A percentile compares a stretch with the other conserved stretches of the same genome.
phyloP scores from a whole-genome alignment of 148 eudicot genomes.

The Fallopia convolvulus region DNA sequence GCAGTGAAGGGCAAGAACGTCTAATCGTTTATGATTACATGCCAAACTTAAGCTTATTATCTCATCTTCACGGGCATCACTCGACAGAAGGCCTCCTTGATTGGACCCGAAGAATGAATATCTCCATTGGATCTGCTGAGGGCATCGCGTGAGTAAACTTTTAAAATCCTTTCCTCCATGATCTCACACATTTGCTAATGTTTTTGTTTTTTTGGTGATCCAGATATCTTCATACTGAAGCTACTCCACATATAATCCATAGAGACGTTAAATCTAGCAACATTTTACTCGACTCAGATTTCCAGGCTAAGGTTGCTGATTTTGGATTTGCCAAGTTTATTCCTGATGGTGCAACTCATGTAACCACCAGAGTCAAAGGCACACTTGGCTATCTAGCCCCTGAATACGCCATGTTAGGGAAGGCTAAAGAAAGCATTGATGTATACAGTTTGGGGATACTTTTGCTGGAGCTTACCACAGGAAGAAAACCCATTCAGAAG shows the following conservation, averaged over 20 bases:
- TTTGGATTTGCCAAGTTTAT: slow-evolving; percentile 75
- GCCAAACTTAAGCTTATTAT: slow-evolving; percentile 71
- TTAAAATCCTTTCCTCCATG: neutral
- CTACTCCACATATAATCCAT: slow-evolving; percentile 92
- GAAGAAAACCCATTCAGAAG: slow-evolving; percentile 70
- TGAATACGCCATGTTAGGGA: slow-evolving; percentile 75
- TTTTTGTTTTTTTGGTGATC: neutral
- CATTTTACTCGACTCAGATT: slow-evolving; percentile 66
- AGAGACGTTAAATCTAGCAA: slow-evolving; percentile 92
- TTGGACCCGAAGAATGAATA: slow-evolving; percentile 77
- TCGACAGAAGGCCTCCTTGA: slow-evolving; percentile 75
- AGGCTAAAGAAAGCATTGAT: slow-evolving; percentile 81
- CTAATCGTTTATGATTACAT: slow-evolving; percentile 83
- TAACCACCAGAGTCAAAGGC: slow-evolving; percentile 70
- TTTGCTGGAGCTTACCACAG: slow-evolving; percentile 70
- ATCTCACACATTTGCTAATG: neutral
- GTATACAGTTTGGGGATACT: slow-evolving; percentile 90
- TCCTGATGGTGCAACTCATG: slow-evolving; percentile 79
- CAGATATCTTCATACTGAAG: slow-evolving; percentile 84
- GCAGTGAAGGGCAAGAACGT: slow-evolving; percentile 93
- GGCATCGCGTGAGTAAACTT: slow-evolving; percentile 62
- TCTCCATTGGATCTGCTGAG: slow-evolving; percentile 83
- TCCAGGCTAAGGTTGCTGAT: slow-evolving; percentile 73
- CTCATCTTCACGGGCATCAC: slow-evolving; percentile 88
- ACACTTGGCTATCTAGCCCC: slow-evolving; percentile 86